Base-by-base conservation (phyloP, 2,329 filamentous ascomycete genomes). In the Mycosphaerella arachidis region DNA sequence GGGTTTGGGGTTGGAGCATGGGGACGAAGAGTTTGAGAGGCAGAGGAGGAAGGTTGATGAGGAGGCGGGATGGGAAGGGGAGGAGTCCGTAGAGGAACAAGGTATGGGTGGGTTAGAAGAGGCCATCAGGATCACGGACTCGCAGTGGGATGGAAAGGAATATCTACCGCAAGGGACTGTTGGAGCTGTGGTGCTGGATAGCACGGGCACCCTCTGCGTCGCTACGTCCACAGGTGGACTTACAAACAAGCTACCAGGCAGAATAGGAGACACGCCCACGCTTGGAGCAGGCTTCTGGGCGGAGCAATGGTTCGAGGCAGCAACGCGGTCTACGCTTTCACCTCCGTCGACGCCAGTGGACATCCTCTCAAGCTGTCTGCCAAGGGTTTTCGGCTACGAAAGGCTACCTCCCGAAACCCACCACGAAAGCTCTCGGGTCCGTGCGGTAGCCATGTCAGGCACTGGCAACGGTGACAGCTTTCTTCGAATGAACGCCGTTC, bases 271-370 rank as follows among this genome's bases (percentile, higher is more conserved):
- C 71, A 96, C 92, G 10, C 91, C 92, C 0, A 88, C 88, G 0
- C 78, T 92, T 0, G 92, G 92, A 0, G 89, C 91, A 0, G 92
- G 92, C 0, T 96, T 92, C 74, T 96, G 91, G 91, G 91, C 92
- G 0, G 92, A 95, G 72, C 84, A 92, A 66, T 96, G 91, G 91
- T n/a, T 58, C 13, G 56, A 56, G 13, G 18, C 40, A 16, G 40
- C 8, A 9, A 12, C 18, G 52, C 40, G 48, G 4, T 16, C 30
- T 40, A 20, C n/a, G n/a, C 8, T 50, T 13, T n/a, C 54, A 8
- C 16, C 45, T 33, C 12, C 48, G 45, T 27, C 33, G 4, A 18
- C n/a, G n/a, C n/a, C 40, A n/a, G 13, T 8, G 27, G 12, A 18
- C 24, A 16, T 45, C 3, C 29, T 52, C 27, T 29, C 50, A 20